These are phyloP conservation scores for Epichloe festucae DNA, from an alignment of 2,329 filamentous ascomycete genomes.

Conservation along the genomic window DNA sequence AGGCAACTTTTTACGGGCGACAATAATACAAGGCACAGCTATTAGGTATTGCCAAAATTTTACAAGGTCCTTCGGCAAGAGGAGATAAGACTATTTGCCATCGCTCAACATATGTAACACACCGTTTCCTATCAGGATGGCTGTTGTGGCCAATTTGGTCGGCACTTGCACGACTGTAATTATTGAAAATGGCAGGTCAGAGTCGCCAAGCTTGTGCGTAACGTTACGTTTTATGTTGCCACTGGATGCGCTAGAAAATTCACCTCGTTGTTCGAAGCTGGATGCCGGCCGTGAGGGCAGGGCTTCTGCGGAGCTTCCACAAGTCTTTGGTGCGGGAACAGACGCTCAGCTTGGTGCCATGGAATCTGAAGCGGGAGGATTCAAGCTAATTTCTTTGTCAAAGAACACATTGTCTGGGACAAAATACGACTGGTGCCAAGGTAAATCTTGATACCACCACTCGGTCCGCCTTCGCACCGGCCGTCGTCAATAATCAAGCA, in stretches of 20 bases:
- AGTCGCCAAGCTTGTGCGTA: background rate
- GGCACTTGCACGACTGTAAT: background rate
- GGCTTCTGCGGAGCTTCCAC: background rate
- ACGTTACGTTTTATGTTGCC: background rate
- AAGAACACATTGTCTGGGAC: background rate
- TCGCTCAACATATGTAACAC: background rate
- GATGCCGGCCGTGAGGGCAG: background rate
- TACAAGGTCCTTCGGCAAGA: background rate
- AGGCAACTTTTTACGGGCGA: too few relatives aligned
- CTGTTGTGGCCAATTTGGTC: background rate
- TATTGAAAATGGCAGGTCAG: background rate
- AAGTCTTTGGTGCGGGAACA: background rate
- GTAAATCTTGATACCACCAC: too few relatives aligned
- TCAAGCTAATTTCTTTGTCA: too few relatives aligned
- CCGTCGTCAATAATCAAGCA: too few relatives aligned
- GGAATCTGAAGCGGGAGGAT: too few relatives aligned
- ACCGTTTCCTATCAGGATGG: background rate
- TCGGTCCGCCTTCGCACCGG: too few relatives aligned
- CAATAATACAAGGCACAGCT: background rate
- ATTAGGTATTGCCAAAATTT: background rate
- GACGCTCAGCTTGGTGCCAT: too few relatives aligned
- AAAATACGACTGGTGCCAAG: background rate
- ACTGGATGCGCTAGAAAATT: background rate
- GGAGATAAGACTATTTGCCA: too few relatives aligned
- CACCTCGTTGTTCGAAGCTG: background rate